Evolutionary conservation across 2,329 filamentous ascomycete species (phyloP), one percentile per base, ranked within the genome.

Genomic region (Diaporthe sp.): DNA sequence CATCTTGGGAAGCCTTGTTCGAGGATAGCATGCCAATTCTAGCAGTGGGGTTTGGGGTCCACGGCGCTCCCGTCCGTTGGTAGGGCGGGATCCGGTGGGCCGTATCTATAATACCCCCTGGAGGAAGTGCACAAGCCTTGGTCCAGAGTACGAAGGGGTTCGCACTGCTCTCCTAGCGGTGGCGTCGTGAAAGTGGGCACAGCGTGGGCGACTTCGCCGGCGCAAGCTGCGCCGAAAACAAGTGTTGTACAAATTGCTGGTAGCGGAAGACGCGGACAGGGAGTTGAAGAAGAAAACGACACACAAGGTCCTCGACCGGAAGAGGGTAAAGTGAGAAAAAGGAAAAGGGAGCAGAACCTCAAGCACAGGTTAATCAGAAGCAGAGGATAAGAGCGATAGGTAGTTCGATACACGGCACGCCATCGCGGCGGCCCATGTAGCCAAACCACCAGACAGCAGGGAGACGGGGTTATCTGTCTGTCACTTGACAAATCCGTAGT

Each of bases 401-500:
- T 55, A 28, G n/a, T 70, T 55, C 49, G 8, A 39, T 31, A 37
- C 15, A 55, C 15, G 65, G 49, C 65, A 70, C 65, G 65, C 65
- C 49, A 70, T 55, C 46, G 31, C 49, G 65, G 65, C 49, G 49
- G 49, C 65, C 34, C 25, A 42, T 70, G 46, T 51, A 39, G 46
- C n/a, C 65, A 42, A 53, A 42, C 46, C 46, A 37, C 62, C 28
- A 34, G 17, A n/a, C 44, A 19, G 31, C 31, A 37, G n/a, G 46
- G 46, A 53, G 65, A 68, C 34, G 46, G 46, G 65, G 49, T 39
- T 39, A 53, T 53, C 31, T 49, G 25, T n/a, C 61, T 49, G 65
- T 70, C 65, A 70, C 49, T 70, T 70, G 65, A 70, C 65, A 70
- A 55, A 70, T 70, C 49, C 65, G 51, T 55, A 55, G 49, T 70